These are phyloP conservation scores for Echeveria elegans DNA, from an alignment of 164 flowering plant genomes.

Conservation along the genomic window DNA sequence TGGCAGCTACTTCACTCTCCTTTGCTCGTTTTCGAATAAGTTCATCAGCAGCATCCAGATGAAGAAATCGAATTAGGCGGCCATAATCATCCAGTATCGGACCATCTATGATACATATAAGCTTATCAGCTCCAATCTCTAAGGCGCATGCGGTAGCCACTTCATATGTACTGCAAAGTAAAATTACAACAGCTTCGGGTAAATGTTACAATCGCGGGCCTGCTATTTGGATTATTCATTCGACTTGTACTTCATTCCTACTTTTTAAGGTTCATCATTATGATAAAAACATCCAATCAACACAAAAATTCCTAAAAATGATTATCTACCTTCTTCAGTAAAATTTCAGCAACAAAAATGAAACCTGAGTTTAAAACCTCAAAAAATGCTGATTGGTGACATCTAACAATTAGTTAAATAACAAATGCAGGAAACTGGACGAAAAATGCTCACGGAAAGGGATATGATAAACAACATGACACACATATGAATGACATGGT, in stretches of 20 bases:
- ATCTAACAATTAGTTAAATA: neutral
- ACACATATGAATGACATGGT: too few relatives aligned
- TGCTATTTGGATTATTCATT: neutral
- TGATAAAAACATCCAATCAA: neutral
- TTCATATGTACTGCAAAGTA: slow-evolving; percentile 81
- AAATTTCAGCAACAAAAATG: neutral
- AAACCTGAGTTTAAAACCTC: neutral
- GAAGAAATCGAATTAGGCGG: slow-evolving; percentile 67
- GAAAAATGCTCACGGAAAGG: too few relatives aligned
- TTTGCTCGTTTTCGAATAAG: slow-evolving; percentile 67
- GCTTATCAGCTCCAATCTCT: slow-evolving; percentile 95
- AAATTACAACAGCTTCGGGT: neutral
- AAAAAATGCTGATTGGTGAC: neutral
- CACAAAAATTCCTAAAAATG: neutral
- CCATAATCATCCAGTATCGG: slow-evolving; percentile 80
- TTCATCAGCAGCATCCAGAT: slow-evolving; percentile 85
- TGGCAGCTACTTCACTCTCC: slow-evolving; percentile 94
- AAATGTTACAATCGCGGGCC: neutral
- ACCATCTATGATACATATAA: slow-evolving; percentile 90
- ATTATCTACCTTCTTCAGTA: neutral
- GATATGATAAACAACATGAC: too few relatives aligned
- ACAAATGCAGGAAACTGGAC: too few relatives aligned
- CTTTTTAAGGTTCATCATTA: neutral
- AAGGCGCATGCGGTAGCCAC: slow-evolving; percentile 98
- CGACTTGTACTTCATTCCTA: neutral